A percentile compares a stretch with the other conserved stretches of the same genome.
phyloP scores from a whole-genome alignment of 345 rosid species.

The Gossypium longicalyx region DNA sequence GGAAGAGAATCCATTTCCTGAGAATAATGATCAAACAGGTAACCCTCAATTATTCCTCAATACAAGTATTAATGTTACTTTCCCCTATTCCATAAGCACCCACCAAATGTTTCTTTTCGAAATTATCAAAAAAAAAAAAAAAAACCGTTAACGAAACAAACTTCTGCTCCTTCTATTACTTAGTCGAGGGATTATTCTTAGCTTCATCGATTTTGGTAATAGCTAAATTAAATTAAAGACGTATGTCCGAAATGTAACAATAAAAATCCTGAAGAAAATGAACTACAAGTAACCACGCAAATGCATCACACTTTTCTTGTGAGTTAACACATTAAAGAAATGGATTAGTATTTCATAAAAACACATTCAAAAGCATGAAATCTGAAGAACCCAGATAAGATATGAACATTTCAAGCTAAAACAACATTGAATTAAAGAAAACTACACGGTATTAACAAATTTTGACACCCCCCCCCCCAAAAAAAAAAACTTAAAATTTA shows the following conservation, averaged over 20 bases:
- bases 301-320: background rate
- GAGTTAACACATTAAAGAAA: background rate
- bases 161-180: background rate
- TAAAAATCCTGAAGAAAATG: background rate
- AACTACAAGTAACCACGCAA: background rate
- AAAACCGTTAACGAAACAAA: too few species aligned
- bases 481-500: background rate
- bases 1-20: constrained; percentile 76
- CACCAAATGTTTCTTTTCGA: too few species aligned
- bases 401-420: too few species aligned
- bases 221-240: background rate
- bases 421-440: too few species aligned
- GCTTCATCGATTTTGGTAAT: background rate
- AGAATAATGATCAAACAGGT: constrained; percentile 40
- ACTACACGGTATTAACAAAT: background rate
- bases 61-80: too few species aligned
- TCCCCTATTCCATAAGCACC: too few species aligned
- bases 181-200: background rate
- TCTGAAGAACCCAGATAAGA: too few species aligned
- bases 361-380: background rate
- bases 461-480: background rate
- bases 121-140: too few species aligned
- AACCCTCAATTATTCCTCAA: constrained; percentile 13
- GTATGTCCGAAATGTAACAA: background rate
- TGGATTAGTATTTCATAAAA: background rate